Evolutionary conservation across 176 grass and related monocot species (phyloP).

Genomic region (Saccharum spontaneum): DNA sequence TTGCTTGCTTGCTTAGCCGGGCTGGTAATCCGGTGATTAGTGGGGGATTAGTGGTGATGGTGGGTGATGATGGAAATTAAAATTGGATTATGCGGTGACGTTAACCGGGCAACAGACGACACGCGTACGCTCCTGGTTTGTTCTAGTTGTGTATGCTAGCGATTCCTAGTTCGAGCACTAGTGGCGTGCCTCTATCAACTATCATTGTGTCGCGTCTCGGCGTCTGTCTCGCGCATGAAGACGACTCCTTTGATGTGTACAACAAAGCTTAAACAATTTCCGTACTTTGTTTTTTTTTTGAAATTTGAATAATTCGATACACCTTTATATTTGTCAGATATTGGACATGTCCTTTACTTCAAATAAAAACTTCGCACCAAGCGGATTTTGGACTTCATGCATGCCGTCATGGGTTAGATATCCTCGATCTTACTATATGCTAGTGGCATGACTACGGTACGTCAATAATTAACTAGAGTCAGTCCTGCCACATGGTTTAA

Average conservation of each 20-base stretch:
- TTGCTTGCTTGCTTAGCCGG: neutral
- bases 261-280: too few relatives aligned
- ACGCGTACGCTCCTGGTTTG: neutral
- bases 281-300: too few relatives aligned
- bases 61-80: neutral
- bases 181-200: neutral
- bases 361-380: too few relatives aligned
- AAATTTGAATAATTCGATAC: too few relatives aligned
- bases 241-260: neutral
- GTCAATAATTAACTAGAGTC: neutral
- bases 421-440: too few relatives aligned
- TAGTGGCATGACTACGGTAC: neutral
- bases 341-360: too few relatives aligned
- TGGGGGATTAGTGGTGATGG: conserved; percentile 1
- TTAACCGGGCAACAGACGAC: neutral
- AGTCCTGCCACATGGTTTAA: neutral
- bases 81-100: neutral
- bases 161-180: neutral
- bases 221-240: neutral
- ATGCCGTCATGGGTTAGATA: too few relatives aligned
- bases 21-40: neutral
- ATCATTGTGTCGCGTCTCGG: neutral
- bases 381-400: too few relatives aligned
- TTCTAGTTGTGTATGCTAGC: neutral
- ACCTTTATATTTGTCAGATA: too few relatives aligned